Evolutionary conservation across 345 rosid genomes (phyloP).

Genomic region (Dovyalis caffra): DNA sequence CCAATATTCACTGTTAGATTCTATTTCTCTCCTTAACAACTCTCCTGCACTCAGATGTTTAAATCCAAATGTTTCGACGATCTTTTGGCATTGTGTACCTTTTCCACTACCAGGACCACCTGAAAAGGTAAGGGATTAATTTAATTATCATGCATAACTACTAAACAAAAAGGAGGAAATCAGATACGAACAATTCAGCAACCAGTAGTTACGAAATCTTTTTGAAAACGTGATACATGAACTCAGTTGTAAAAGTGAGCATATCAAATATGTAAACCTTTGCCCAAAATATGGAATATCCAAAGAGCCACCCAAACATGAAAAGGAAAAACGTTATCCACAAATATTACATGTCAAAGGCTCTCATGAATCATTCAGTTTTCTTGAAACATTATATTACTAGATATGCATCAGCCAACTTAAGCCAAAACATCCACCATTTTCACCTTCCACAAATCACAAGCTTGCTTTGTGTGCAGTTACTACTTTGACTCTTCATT

Average conservation of each 20-base stretch:
- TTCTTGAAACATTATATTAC: background rate
- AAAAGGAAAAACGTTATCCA: background rate
- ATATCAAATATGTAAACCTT: background rate
- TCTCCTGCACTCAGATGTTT: conserved; percentile 34
- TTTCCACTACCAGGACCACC: conserved; percentile 42
- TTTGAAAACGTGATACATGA: background rate
- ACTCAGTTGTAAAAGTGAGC: background rate
- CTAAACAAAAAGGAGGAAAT: background rate
- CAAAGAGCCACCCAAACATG: background rate
- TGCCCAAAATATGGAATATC: background rate
- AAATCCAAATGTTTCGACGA: conserved; percentile 31
- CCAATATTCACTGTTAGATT: conserved; percentile 25
- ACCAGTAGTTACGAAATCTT: background rate
- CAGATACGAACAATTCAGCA: background rate
- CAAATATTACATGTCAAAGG: background rate
- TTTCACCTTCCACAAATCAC: too few relatives aligned
- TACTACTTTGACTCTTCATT: too few relatives aligned
- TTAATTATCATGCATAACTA: background rate
- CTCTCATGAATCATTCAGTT: background rate
- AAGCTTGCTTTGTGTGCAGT: too few relatives aligned
- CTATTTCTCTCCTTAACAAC: conserved; percentile 27
- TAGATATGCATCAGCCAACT: background rate
- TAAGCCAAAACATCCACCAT: too few relatives aligned
- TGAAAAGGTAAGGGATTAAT: background rate
- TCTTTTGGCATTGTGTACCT: conserved; percentile 33